These are phyloP conservation scores for Aureobasidium sp. DNA, from an alignment of 2,329 filamentous ascomycete genomes.

Conservation along the genomic window DNA sequence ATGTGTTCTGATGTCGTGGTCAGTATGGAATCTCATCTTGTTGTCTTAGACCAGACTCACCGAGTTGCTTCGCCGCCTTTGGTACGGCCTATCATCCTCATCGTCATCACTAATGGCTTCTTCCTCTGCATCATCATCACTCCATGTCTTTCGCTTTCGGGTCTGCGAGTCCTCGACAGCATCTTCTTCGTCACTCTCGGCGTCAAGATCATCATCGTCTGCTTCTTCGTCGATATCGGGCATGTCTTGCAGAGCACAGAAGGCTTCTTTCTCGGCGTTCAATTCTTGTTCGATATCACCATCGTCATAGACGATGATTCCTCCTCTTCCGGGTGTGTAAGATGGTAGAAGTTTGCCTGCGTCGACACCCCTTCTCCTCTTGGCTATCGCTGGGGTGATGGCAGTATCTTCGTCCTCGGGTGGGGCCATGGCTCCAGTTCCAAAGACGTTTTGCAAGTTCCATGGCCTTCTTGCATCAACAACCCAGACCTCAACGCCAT, in stretches of 20 bases:
- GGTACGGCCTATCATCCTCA: constrained; percentile 68
- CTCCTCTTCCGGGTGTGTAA: constrained; percentile 74
- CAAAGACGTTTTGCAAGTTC: constrained; percentile 93
- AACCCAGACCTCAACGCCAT: constrained; percentile 91
- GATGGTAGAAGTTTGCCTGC: constrained; percentile 63
- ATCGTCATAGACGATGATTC: constrained; percentile 91
- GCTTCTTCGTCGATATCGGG: constrained; percentile 75
- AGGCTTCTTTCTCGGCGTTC: constrained; percentile 67
- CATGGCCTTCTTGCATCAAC: constrained; percentile 86
- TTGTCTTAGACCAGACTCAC: constrained; percentile 46
- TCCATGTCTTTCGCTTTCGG: constrained; percentile 37
- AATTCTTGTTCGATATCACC: constrained; percentile 88
- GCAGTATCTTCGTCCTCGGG: constrained; percentile 18
- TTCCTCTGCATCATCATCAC: constrained; percentile 25
- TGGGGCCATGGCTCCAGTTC: constrained; percentile 30
- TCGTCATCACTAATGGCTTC: constrained; percentile 44
- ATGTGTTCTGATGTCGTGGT: constrained; percentile 40
- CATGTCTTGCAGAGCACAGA: constrained; percentile 81
- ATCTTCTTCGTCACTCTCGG: constrained; percentile 49
- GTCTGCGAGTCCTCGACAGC: constrained; percentile 25
- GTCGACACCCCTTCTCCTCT: constrained; percentile 59
- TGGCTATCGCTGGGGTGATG: constrained; percentile 26
- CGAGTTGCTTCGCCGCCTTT: constrained; percentile 81
- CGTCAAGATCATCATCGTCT: constrained; percentile 53
- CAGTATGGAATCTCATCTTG: neutral